Conservation (phyloP, 352 stramenopile species). For the Pythium coloratum region DNA sequence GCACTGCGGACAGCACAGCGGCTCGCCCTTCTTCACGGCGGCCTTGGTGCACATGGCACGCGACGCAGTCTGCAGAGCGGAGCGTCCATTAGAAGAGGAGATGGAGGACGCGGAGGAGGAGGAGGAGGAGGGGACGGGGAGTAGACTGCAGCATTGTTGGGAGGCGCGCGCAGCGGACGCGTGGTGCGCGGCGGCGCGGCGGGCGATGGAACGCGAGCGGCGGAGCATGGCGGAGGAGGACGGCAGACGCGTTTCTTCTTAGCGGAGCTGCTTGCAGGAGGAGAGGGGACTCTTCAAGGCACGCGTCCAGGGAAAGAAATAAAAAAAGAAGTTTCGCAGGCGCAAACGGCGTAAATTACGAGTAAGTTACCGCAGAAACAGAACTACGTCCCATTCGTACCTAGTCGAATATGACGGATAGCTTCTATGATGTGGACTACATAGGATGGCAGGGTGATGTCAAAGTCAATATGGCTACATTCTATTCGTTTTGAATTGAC, state of each 20-base stretch:
- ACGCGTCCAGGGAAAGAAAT: background rate
- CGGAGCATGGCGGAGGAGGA: slow-evolving; percentile 20
- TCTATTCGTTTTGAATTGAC: too few species aligned
- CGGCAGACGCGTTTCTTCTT: background rate
- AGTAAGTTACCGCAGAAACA: background rate
- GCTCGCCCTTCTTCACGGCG: slow-evolving; percentile 18
- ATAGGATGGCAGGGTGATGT: background rate
- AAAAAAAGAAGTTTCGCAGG: slow-evolving; percentile 2
- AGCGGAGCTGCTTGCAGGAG: background rate
- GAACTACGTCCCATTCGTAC: background rate
- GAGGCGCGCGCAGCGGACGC: background rate
- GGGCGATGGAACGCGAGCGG: slow-evolving; percentile 5
- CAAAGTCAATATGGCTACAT: background rate
- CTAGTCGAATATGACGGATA: background rate
- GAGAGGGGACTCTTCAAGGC: slow-evolving; percentile 10
- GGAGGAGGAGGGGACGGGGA: background rate
- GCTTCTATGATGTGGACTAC: background rate
- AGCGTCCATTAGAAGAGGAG: background rate
- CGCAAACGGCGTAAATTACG: background rate
- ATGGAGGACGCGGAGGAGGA: background rate
- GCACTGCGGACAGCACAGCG: slow-evolving; percentile 71
- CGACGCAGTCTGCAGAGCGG: background rate
- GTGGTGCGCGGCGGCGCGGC: slow-evolving; percentile 12
- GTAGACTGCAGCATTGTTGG: background rate
- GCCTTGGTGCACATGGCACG: slow-evolving; percentile 4